Evolutionary conservation across 1,284 basidiomycete species (phyloP).

Genomic region (Puccinia polysora): DNA sequence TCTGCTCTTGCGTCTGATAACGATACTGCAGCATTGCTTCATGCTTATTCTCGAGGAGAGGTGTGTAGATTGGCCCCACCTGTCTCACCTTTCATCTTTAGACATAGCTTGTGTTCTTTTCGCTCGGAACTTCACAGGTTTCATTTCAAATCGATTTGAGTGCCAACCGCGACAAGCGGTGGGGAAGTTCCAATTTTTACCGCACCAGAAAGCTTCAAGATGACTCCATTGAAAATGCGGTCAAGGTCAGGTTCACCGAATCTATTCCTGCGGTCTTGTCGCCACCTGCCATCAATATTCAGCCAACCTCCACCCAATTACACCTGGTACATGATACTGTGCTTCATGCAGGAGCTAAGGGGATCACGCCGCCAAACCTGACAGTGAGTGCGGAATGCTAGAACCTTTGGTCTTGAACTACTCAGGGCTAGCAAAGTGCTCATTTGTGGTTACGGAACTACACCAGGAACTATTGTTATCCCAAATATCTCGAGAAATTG

Average conservation of each 20-base stretch:
- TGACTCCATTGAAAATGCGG: slow-evolving; percentile 27
- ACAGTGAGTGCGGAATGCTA: slow-evolving; percentile 6
- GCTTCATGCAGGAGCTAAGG: slow-evolving; percentile 24
- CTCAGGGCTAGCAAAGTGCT: background rate
- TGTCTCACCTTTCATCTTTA: background rate
- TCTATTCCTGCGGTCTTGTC: background rate
- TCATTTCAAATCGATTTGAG: slow-evolving; percentile 4
- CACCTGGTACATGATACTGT: slow-evolving; percentile 12
- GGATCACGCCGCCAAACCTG: slow-evolving; percentile 14
- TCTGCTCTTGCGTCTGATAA: slow-evolving; percentile 35
- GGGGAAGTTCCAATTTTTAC: slow-evolving; percentile 24
- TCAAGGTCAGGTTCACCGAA: slow-evolving; percentile 9
- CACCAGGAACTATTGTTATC: slow-evolving; percentile 4
- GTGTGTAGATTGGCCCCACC: background rate
- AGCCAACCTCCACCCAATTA: background rate
- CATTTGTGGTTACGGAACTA: background rate
- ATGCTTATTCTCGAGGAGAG: slow-evolving; percentile 30
- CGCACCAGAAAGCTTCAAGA: slow-evolving; percentile 32
- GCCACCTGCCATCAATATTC: background rate
- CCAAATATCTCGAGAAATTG: slow-evolving; percentile 2
- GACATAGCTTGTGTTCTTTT: background rate
- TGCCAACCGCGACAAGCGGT: slow-evolving; percentile 27
- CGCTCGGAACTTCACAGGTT: background rate
- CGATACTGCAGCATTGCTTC: slow-evolving; percentile 38
- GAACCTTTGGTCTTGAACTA: background rate